A percentile compares a stretch with the other conserved stretches of the same genome.
Conservation (phyloP, 169 alveolate species). For the Babesia sp. region DNA sequence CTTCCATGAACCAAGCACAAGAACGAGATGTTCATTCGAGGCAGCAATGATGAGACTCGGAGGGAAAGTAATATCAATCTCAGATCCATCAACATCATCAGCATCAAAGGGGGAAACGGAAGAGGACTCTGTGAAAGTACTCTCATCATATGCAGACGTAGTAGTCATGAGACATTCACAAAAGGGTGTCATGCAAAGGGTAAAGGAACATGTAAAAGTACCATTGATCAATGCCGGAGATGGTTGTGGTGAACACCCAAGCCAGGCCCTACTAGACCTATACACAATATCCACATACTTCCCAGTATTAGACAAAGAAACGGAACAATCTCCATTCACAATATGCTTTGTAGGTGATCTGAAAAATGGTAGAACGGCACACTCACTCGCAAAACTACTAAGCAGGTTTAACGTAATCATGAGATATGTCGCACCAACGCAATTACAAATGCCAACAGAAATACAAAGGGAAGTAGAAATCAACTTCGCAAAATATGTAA, state of each 20-base stretch:
- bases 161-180: conserved; percentile 73
- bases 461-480: conserved; percentile 67
- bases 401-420: conserved; percentile 75
- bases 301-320: conserved; percentile 53
- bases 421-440: conserved; percentile 68
- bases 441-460: conserved; percentile 73
- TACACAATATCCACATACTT: conserved; percentile 75
- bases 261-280: conserved; percentile 82
- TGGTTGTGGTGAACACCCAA: conserved; percentile 85
- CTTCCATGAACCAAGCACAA: conserved; percentile 81
- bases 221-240: conserved; percentile 84
- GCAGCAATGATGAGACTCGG: conserved; percentile 81
- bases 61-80: conserved; percentile 71
- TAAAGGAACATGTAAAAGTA: conserved; percentile 44
- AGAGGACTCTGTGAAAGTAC: conserved; percentile 75
- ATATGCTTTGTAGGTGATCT: conserved; percentile 83
- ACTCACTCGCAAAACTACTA: conserved; percentile 78
- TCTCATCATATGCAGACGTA: conserved; percentile 77
- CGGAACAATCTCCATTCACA: conserved; percentile 38
- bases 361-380: conserved; percentile 81
- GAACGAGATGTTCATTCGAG: conserved; percentile 87
- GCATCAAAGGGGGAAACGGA: conserved; percentile 80
- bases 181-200: conserved; percentile 39
- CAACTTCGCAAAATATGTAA: conserved; percentile 65
- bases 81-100: conserved; percentile 69